Conservation (phyloP, 116 monocot genomes). For the Iris pallida region DNA sequence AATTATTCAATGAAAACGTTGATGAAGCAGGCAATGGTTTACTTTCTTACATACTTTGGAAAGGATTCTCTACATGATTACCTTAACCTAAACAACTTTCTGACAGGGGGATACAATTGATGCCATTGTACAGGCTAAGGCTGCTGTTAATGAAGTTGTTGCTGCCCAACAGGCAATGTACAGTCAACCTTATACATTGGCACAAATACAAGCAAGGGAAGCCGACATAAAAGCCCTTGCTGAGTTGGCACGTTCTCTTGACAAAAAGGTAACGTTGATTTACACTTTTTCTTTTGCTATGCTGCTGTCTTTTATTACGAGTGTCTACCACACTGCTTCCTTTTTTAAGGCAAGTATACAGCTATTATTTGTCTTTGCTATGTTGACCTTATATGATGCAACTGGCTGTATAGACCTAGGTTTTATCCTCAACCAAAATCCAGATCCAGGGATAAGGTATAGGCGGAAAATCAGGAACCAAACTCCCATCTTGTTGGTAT, state of each 20-base stretch:
- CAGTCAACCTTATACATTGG: constrained; percentile 74
- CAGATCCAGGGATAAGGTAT: no score
- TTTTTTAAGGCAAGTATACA: no score
- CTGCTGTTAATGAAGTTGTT: constrained; percentile 80
- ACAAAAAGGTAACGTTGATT: constrained; percentile 70
- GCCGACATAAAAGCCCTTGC: constrained; percentile 93
- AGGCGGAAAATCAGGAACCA: no score
- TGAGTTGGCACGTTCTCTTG: constrained; percentile 80
- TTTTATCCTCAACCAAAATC: no score
- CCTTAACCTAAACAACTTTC: constrained; percentile 12
- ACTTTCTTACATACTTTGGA: neutral
- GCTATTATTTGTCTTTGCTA: no score
- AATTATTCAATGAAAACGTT: constrained; percentile 69
- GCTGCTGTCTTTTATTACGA: neutral
- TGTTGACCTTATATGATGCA: no score
- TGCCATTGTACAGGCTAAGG: constrained; percentile 80
- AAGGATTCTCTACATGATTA: neutral
- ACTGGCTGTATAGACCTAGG: no score
- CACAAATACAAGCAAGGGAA: constrained; percentile 94
- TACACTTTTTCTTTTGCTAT: neutral
- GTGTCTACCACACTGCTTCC: no score
- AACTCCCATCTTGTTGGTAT: no score
- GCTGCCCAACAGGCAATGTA: constrained; percentile 85
- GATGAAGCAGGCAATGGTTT: constrained; percentile 89
- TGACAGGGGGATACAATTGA: constrained; percentile 81